Evolutionary conservation across 2,329 filamentous ascomycete genomes (phyloP).

Genomic region (Trichothecium sympodiale): DNA sequence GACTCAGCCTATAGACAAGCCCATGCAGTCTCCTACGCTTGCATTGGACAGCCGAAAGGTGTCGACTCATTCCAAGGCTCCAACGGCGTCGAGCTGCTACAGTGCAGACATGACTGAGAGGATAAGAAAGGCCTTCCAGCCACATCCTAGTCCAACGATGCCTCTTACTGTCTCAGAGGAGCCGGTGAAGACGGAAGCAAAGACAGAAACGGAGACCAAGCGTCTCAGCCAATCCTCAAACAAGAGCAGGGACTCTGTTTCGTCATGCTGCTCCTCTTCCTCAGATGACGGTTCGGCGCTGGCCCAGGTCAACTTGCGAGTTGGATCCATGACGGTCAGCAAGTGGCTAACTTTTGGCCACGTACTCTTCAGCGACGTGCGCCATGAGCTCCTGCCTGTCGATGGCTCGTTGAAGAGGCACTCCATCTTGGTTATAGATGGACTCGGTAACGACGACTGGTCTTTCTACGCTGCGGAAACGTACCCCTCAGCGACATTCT

Average conservation of each 20-base stretch:
- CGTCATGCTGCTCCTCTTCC: conserved; percentile 27
- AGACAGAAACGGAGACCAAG: neutral
- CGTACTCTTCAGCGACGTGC: conserved; percentile 69
- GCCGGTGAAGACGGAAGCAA: conserved; percentile 12
- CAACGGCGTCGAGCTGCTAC: conserved; percentile 36
- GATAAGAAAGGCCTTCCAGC: conserved; percentile 36
- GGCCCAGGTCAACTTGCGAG: conserved; percentile 63
- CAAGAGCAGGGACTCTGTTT: conserved; percentile 12
- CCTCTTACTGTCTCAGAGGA: conserved; percentile 31
- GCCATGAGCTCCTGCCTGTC: conserved; percentile 51
- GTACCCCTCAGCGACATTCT: conserved; percentile 64
- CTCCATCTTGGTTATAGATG: conserved; percentile 67
- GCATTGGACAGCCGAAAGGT: conserved; percentile 17
- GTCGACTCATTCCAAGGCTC: conserved; percentile 21
- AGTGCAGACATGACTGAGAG: conserved; percentile 44
- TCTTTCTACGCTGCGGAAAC: conserved; percentile 77
- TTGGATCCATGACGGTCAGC: conserved; percentile 74
- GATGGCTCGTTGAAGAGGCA: conserved; percentile 30
- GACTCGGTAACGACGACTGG: conserved; percentile 81
- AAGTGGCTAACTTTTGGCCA: conserved; percentile 82
- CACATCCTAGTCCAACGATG: conserved; percentile 28
- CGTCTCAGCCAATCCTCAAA: conserved; percentile 3
- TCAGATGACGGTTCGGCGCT: conserved; percentile 51
- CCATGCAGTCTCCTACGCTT: conserved; percentile 38
- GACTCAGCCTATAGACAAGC: conserved; percentile 8